Evolutionary conservation across 768 basidiomycete genomes (phyloP), one percentile per base, ranked within the genome.

Genomic region (Collybiopsis luxurians): DNA sequence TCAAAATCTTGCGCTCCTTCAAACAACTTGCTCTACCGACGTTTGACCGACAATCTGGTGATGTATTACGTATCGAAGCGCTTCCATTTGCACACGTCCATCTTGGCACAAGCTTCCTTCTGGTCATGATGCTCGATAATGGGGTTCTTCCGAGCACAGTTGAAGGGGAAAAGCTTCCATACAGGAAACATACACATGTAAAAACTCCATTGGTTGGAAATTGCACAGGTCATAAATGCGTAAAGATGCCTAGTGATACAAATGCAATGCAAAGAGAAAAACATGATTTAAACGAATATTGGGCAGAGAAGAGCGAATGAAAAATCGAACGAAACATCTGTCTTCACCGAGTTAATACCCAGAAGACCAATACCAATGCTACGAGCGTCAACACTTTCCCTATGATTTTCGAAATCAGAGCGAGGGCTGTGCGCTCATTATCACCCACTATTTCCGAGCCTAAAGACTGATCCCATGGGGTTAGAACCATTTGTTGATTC

Each of bases 311-410:
- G 24, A 45, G 23, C n/a, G 17, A 15, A 28, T 45, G 12, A 47
- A n/a, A 6, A 30, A 2, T 1, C 1, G 46, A 9, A n/a, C 26
- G 24, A 27, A 47, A 47, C 15, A 10, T 23, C 17, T 3, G 21
- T 2, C 2, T 26, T 51, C 50, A 51, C 24, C n/a, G 24, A 39
- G 36, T n/a, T 34, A 51, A 39, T 10, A 51, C 15, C 50, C 50
- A 51, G 36, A 51, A 51, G 9, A 51, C 36, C 15, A 51, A 15
- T 23, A 51, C 21, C 15, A 51, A 17, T 23, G 50, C 50, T 2
- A 51, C 15, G 23, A 51, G 31, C 21, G 30, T 51, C 50, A 51
- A 36, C 36, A 51, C 50, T 34, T 51, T 51, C 23, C 50, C 50
- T 3, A 39, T 15, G 5, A 51, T 34, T 34, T 51, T 51, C 24